These are phyloP conservation scores for Pelargonium exstipulatum DNA, from an alignment of 441 rosid genomes.

Conservation along the genomic window DNA sequence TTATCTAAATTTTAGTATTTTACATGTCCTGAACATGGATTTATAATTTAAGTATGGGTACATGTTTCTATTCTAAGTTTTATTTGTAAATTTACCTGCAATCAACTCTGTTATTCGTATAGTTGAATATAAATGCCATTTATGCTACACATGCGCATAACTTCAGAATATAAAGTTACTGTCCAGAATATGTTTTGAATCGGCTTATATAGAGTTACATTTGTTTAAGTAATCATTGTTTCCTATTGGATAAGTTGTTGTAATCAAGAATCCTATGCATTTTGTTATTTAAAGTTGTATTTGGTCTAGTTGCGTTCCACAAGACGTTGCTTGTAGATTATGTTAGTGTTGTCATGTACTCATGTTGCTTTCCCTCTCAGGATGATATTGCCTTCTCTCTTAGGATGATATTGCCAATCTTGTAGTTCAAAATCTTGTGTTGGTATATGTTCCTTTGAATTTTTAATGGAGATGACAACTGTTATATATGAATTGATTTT, in stretches of 20 bases:
- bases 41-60: neutral
- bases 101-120: neutral
- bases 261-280: neutral
- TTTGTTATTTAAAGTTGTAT: neutral
- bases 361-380: neutral
- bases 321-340: neutral
- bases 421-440: neutral
- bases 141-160: neutral
- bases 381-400: slow-evolving; percentile 4
- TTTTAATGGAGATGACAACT: slow-evolving; percentile 17
- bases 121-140: neutral
- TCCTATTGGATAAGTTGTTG: slow-evolving; percentile 3
- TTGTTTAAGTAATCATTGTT: neutral
- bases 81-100: slow-evolving; percentile 3
- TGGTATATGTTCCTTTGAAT: neutral
- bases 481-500: slow-evolving; percentile 22
- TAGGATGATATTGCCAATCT: neutral
- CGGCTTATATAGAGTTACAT: slow-evolving; percentile 3
- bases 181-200: neutral
- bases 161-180: neutral
- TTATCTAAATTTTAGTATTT: slow-evolving; percentile 1
- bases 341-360: neutral
- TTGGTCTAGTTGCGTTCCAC: neutral
- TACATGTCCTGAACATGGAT: slow-evolving; percentile 1
- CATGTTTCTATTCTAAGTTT: neutral